Evolutionary conservation across 495 filamentous ascomycete genomes (phyloP).

Genomic region (Clavariopsis aquatica): DNA sequence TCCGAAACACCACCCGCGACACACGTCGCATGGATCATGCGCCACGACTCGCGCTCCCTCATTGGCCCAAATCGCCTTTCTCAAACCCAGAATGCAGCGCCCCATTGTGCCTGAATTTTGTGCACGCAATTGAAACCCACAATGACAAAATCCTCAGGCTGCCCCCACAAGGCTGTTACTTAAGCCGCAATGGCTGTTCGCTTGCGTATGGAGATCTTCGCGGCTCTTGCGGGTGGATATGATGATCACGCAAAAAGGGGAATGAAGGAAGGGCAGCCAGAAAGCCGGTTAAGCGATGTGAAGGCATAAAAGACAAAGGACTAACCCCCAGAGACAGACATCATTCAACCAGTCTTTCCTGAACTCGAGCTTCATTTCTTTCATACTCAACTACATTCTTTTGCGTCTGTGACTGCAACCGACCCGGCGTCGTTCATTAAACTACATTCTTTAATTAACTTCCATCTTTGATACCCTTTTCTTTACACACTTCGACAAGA

Average conservation of each 20-base stretch:
- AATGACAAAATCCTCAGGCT: neutral
- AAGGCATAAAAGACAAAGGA: constrained; percentile 7
- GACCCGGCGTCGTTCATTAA: constrained; percentile 35
- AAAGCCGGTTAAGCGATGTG: neutral
- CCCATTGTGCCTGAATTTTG: constrained; percentile 16
- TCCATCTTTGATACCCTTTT: neutral
- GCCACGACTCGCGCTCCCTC: neutral
- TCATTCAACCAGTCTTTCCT: neutral
- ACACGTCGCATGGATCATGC: constrained; percentile 16
- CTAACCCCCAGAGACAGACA: neutral
- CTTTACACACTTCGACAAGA: neutral
- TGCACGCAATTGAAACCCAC: constrained; percentile 1
- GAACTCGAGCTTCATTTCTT: neutral
- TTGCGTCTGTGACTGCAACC: constrained; percentile 33
- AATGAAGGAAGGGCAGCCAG: neutral
- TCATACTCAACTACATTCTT: neutral
- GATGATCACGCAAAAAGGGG: neutral
- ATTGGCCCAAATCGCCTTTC: neutral
- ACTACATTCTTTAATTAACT: constrained; percentile 1
- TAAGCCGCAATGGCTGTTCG: neutral
- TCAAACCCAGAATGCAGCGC: neutral
- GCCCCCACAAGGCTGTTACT: neutral
- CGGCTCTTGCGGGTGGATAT: neutral
- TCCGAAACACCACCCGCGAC: constrained; percentile 7
- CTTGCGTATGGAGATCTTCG: neutral